Percentiles rank a stretch among this genome's conserved stretches.
Conservation (phyloP, 2,329 filamentous ascomycete genomes). For the Sphaerulina populicola region DNA sequence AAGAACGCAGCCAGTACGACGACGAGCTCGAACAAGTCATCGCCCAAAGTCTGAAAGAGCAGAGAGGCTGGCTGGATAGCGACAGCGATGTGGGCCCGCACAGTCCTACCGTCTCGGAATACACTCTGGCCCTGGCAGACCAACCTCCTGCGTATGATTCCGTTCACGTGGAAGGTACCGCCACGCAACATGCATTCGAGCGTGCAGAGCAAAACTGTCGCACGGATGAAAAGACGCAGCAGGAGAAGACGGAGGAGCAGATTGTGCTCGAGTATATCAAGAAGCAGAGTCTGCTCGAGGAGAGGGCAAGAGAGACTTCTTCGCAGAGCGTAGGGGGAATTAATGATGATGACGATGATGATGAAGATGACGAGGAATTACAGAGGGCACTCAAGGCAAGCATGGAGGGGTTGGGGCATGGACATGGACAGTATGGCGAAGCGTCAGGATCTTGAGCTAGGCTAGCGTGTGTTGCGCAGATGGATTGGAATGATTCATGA, state of each 20-base stretch:
- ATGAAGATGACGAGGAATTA: conserved; percentile 45
- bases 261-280: conserved; percentile 68
- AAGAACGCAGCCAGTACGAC: conserved; percentile 34
- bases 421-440: conserved; percentile 10
- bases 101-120: conserved; percentile 12
- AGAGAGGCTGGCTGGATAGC: conserved; percentile 25
- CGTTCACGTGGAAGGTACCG: conserved; percentile 25
- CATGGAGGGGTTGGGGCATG: conserved; percentile 33
- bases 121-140: conserved; percentile 13
- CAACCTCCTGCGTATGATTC: conserved; percentile 22
- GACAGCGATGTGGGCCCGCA: conserved; percentile 20
- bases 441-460: conserved; percentile 13
- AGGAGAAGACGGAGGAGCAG: conserved; percentile 55
- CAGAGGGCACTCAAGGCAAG: conserved; percentile 50
- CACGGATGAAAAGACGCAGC: conserved; percentile 25
- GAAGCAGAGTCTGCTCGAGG: conserved; percentile 64
- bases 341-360: not conserved
- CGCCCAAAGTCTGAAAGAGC: conserved; percentile 40
- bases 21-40: conserved; percentile 40
- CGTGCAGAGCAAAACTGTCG: conserved; percentile 2
- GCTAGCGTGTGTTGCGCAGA: not conserved
- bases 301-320: conserved; percentile 24
- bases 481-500: not conserved
- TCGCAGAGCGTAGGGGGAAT: too few relatives aligned
- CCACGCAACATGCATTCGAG: conserved; percentile 22